A percentile compares a stretch with the other conserved stretches of the same genome.
These are phyloP conservation scores for Vitellaria paradoxa DNA, from an alignment of 179 eudicot genomes.

Conservation along the genomic window DNA sequence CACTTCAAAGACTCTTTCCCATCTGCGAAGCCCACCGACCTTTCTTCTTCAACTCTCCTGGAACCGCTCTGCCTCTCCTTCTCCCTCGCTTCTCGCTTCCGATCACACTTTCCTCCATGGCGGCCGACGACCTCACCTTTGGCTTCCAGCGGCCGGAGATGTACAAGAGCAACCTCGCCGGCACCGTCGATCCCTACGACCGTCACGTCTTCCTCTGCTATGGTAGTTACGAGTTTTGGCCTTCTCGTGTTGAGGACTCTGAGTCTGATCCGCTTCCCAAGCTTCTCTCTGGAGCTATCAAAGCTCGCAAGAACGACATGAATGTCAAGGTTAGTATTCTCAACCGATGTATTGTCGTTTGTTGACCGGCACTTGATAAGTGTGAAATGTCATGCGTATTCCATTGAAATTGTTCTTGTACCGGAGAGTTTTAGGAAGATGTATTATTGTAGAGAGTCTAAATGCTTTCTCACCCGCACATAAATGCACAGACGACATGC, in stretches of 20 bases:
- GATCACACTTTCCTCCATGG: conserved; percentile 19
- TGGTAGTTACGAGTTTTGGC: conserved; percentile 57
- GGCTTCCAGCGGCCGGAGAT: conserved; percentile 78
- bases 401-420: neutral
- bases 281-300: conserved; percentile 51
- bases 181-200: conserved; percentile 58
- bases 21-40: too few species aligned
- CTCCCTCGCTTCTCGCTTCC: neutral
- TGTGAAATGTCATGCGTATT: neutral
- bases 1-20: too few species aligned
- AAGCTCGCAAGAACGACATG: conserved; percentile 62
- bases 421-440: neutral
- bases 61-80: neutral
- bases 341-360: neutral
- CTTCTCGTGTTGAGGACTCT: conserved; percentile 60
- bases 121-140: conserved; percentile 24
- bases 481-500: neutral
- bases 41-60: neutral
- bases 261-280: conserved; percentile 71
- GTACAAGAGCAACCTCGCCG: conserved; percentile 52
- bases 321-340: conserved; percentile 45
- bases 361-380: neutral
- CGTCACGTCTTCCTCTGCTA: conserved; percentile 83
- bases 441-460: neutral
- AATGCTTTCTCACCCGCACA: neutral